Evolutionary conservation across 2,329 filamentous ascomycete genomes (phyloP), one percentile per base, ranked within the genome.

Genomic region (Diaporthe capsici): DNA sequence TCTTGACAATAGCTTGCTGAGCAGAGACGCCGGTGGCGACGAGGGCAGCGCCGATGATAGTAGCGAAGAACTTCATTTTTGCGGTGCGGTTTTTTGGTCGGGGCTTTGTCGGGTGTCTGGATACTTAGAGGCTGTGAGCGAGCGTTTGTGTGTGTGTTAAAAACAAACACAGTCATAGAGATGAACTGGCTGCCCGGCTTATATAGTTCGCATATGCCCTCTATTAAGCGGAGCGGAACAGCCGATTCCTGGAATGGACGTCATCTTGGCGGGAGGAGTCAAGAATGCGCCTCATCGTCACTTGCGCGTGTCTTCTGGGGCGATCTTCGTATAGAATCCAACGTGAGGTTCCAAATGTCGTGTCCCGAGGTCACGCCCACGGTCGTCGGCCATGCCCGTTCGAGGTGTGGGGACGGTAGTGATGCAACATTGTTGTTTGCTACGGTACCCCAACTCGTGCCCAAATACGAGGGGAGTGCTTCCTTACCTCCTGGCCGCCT

Each of bases 1-100:
- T 86, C 72, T 80, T 80, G 76, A 86, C 84, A 67, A 81, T 75
- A 70, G 84, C 84, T 71, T 82, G 78, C 72, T 84, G 81, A 76
- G 84, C 84, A 55, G 82, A 81, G 75, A 78, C 80, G 72, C 78
- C 80, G 63, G 81, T 77, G 78, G 80, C 82, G 63, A 84, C 67
- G 75, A 85, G 78, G 78, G 84, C 81, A 74, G 82, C 82, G 76
- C 78, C 78, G 65, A 79, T 70, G 74, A 81, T 44, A 44, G 79
- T 76, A 60, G 80, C 71, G 77, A 79, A 78, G 71, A 79, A 80
- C 81, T 83, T 78, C 82, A 83, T 83, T 70, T 76, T 82, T 61
- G 58, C 51, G 51, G 2, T 28, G 37, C 31, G 15, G 2, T 2
- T 9, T 15, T 28, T 28, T 31, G 53, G 22, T 55, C 17, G 10